These are phyloP conservation scores for Candida qinlingensis DNA, from an alignment of 805 yeast genomes.

Conservation along the genomic window DNA sequence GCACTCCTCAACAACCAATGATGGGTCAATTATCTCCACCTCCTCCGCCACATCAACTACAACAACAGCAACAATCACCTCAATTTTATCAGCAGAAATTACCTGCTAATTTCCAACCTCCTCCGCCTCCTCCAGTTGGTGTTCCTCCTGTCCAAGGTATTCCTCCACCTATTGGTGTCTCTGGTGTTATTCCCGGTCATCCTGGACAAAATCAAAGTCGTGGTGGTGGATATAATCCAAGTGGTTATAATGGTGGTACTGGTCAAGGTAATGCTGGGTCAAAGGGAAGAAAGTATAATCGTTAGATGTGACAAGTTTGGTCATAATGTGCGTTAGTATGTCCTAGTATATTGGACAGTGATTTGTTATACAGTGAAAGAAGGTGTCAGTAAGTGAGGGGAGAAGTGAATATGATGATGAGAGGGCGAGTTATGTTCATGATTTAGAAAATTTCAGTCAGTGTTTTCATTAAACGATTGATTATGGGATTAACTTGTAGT, in stretches of 20 bases:
- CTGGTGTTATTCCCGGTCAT: not conserved
- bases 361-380: too few relatives aligned
- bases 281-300: slow-evolving; percentile 3
- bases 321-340: too few relatives aligned
- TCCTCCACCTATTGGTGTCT: not conserved
- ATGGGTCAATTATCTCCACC: slow-evolving; percentile 1
- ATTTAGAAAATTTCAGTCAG: too few relatives aligned
- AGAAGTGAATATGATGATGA: too few relatives aligned
- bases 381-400: too few relatives aligned
- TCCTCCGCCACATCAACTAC: not conserved
- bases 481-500: too few relatives aligned
- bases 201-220: not conserved
- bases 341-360: too few relatives aligned
- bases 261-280: not conserved
- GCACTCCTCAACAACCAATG: slow-evolving; percentile 3
- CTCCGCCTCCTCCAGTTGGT: not conserved
- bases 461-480: too few relatives aligned
- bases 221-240: not conserved
- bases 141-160: not conserved
- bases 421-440: too few relatives aligned
- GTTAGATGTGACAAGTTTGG: not conserved
- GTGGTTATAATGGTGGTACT: slow-evolving; percentile 2
- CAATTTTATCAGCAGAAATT: slow-evolving; percentile 11
- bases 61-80: slow-evolving; percentile 7
- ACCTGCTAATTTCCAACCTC: not conserved